Evolutionary conservation across 2,329 filamentous ascomycete species (phyloP).

Genomic region (Diaporthe destruens): DNA sequence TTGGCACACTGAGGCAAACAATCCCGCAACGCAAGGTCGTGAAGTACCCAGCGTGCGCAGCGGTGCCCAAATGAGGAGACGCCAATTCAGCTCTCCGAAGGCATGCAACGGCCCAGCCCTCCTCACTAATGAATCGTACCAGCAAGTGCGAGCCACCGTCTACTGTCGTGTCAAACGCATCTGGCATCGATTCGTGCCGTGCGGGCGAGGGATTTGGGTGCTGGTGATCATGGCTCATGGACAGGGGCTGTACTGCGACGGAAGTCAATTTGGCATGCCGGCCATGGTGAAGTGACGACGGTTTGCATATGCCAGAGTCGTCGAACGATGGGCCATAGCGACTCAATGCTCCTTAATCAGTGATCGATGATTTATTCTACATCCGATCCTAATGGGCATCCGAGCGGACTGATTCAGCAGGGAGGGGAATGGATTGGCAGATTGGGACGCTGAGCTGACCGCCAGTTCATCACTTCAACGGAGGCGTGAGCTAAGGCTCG

Average conservation of each 20-base stretch:
- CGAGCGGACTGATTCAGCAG: constrained; percentile 38
- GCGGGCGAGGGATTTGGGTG: constrained; percentile 43
- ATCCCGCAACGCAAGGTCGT: constrained; percentile 29
- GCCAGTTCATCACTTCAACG: constrained; percentile 58
- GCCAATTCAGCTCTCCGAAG: neutral
- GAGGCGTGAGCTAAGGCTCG: constrained; percentile 37
- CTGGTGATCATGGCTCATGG: constrained; percentile 57
- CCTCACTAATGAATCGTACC: constrained; percentile 10
- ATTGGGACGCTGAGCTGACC: constrained; percentile 57
- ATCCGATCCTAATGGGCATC: constrained; percentile 43
- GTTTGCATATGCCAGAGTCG: constrained; percentile 13
- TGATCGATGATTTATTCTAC: constrained; percentile 37
- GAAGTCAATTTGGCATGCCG: constrained; percentile 40
- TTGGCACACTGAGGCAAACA: constrained; percentile 19
- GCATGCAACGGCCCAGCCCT: constrained; percentile 11
- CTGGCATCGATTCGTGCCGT: constrained; percentile 45
- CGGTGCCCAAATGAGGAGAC: constrained; percentile 26
- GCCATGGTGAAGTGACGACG: constrained; percentile 26
- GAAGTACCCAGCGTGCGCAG: neutral
- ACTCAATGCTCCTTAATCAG: constrained; percentile 5
- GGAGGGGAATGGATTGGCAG: constrained; percentile 45
- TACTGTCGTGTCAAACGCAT: constrained; percentile 38
- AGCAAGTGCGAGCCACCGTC: constrained; percentile 1
- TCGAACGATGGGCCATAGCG: constrained; percentile 18
- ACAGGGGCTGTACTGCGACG: constrained; percentile 48